Evolutionary conservation across 345 rosid genomes (phyloP), one percentile per base, ranked within the genome.

Genomic region (Streptanthus diversifolius): DNA sequence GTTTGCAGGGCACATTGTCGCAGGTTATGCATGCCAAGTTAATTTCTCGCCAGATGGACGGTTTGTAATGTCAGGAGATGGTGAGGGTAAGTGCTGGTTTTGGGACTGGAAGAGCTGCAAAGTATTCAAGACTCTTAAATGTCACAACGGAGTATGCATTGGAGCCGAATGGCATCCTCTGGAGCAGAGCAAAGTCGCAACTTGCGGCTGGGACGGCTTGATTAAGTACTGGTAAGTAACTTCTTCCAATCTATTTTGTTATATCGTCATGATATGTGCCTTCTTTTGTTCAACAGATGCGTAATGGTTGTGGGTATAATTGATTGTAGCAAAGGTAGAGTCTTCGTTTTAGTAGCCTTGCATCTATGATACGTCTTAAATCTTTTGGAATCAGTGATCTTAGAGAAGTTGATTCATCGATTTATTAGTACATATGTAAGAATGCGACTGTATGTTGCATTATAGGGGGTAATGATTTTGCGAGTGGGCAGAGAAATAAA

Each of bases 41-140:
- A 95, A 95, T 77, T 95, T 91, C 84, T 95, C 98, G 5, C 99
- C 98, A 1, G 99, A 95, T 82, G 98, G 99, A 7, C 82, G 99
- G 70, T 95, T 95, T 87, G 98, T 95, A 6, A 87, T 95, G 96
- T 95, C 99, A 1, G 99, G 99, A 78, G 99, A 95, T 84, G 99
- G 98, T 43, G 99, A 95, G 72, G 99, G 98, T 62, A 90, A 81
- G 80, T 91, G 97, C 83, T 95, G 99, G 99, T 95, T 95, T 80
- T 95, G 98, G 98, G 98, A 91, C 72, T 95, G 99, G 98, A 93
- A 93, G 90, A 90, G 95, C 57, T 88, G 97, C 82, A 91, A 85
- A 80, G 96, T 93, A 4, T 91, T 93, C 65, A 88, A 91, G 77
- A 93, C 95, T 33, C 86, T 93, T 32, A 93, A 83, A 64, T 93